Conservation (phyloP, 306 rosid species). For the Acmispon strigosus region DNA sequence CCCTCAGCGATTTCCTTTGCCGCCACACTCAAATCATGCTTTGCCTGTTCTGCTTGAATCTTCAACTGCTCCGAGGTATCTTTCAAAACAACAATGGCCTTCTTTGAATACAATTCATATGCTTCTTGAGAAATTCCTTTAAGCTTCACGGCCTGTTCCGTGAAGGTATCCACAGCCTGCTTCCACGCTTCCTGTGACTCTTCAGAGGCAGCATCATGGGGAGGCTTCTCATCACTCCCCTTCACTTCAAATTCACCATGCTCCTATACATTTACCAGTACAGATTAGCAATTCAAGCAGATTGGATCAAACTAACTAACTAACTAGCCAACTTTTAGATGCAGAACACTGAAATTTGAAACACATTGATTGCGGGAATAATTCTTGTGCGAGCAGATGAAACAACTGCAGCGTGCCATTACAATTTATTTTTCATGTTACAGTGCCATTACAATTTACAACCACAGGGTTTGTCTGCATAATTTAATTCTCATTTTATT, state of each 20-base stretch:
- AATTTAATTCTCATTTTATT: too few relatives aligned
- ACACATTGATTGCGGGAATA: neutral
- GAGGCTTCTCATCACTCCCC: conserved; percentile 23
- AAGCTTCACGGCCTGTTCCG: conserved; percentile 73
- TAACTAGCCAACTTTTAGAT: neutral
- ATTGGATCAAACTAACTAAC: neutral
- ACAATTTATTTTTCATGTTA: too few relatives aligned
- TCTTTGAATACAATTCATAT: conserved; percentile 68
- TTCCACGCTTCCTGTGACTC: conserved; percentile 81
- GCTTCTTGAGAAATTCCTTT: conserved; percentile 78
- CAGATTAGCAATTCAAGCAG: neutral
- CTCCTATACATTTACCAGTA: conserved; percentile 29
- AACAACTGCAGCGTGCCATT: too few relatives aligned
- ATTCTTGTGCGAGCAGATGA: too few relatives aligned
- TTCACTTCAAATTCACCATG: conserved; percentile 49
- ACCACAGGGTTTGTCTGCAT: too few relatives aligned
- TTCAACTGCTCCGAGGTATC: conserved; percentile 71
- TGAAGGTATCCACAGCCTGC: conserved; percentile 63
- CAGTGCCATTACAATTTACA: too few relatives aligned
- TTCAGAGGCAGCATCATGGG: conserved; percentile 24
- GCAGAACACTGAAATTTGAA: neutral
- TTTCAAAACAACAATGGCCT: conserved; percentile 57
- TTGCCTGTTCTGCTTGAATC: conserved; percentile 76
- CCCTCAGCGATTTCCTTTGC: conserved; percentile 69
- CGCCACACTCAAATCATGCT: conserved; percentile 46